Evolutionary conservation across 495 filamentous ascomycete genomes (phyloP), one percentile per base, ranked within the genome.

Genomic region (Xylaria nigripes): DNA sequence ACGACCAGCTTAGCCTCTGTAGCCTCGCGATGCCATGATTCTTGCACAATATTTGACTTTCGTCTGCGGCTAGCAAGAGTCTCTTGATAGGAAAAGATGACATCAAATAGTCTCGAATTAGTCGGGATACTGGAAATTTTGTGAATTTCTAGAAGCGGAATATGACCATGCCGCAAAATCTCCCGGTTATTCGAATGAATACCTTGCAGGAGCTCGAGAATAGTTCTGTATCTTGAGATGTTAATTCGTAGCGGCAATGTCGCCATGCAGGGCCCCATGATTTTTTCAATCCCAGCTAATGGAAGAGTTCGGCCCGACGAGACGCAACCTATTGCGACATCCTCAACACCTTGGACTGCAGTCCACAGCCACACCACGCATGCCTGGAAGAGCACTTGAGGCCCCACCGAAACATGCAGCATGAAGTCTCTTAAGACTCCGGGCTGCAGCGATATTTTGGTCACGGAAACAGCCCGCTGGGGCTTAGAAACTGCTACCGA

Each of bases 81-180:
- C 62, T 92, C 82, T 54, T 94, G 89, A 75, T 89, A 94, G 6
- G 89, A 81, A 45, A 92, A 74, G 1, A 91, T 71, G 0, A 82
- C 77, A 49, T 91, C 85, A 54, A 88, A 92, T 2, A 89, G 65
- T 6, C 61, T 62, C 25, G 72, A 65, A 0, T 69, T 69, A 1
- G 77, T 62, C 13, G 74, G 65, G 0, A 84, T 54, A 0, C 72
- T 76, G 24, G 73, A 79, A 0, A 66, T 62, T 46, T 74, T 79
- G 56, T 81, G 86, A 51, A 94, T 87, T 16, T 87, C 81, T 0
- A 76, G 67, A 15, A 92, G 70, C 2, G 86, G 76, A 29, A 89
- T 55, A 1, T 70, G 69, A 27, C 73, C 75, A 60, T 87, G 72
- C 10, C 75, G 72, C 6, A 91, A 68, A 34, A 81, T 71, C n/a